These are phyloP conservation scores for Fusarium sp. DNA, from an alignment of 2,329 filamentous ascomycete species.

Conservation along the genomic window DNA sequence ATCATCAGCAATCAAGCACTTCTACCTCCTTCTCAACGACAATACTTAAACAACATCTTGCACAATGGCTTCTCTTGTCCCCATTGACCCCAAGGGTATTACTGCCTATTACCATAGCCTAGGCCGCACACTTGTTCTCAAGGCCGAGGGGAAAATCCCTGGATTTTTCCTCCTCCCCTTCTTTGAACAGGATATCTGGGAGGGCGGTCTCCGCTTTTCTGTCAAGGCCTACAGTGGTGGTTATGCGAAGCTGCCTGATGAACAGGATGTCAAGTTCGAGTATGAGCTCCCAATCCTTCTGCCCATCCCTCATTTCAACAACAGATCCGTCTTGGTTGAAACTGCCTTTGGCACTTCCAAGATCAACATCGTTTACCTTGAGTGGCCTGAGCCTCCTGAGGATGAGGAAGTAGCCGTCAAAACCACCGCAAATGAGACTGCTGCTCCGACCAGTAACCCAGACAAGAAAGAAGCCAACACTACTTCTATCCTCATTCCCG, in stretches of 20 bases:
- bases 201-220: neutral
- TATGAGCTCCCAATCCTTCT: neutral
- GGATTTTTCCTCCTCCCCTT: neutral
- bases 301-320: neutral
- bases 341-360: neutral
- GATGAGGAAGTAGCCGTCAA: neutral
- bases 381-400: neutral
- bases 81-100: neutral
- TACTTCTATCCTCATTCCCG: neutral
- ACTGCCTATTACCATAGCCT: neutral
- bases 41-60: accelerated
- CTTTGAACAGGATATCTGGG: neutral
- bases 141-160: neutral
- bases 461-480: neutral
- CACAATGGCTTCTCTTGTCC: neutral
- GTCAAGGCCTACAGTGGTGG: neutral
- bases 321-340: neutral
- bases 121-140: neutral
- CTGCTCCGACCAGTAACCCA: neutral
- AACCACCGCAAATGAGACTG: too few relatives aligned
- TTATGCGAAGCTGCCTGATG: neutral
- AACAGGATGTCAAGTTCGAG: neutral
- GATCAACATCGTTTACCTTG: neutral
- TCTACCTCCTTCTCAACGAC: neutral
- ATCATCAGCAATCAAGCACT: neutral